These are phyloP conservation scores for Microdochium nivale DNA, from an alignment of 2,329 filamentous ascomycete species.

Conservation along the genomic window DNA sequence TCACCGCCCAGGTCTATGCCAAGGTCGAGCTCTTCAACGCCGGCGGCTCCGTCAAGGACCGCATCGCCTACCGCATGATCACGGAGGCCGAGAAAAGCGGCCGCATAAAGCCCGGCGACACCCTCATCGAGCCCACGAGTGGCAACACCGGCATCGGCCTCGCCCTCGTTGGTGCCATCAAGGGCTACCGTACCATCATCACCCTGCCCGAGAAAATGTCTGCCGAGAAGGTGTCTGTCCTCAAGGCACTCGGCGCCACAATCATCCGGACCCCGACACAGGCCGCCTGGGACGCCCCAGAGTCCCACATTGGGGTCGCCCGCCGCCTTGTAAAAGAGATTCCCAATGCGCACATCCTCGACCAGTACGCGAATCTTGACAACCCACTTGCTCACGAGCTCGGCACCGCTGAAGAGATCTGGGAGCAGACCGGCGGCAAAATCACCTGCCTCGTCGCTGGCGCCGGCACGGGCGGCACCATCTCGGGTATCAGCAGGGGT, in stretches of 20 bases:
- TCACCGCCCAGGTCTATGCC: conserved; percentile 81
- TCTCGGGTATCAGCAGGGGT: conserved; percentile 80
- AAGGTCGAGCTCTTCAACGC: conserved; percentile 94
- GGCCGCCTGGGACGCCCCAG: conserved; percentile 87
- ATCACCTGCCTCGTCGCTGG: conserved; percentile 81
- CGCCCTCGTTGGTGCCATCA: conserved; percentile 87
- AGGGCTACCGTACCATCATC: conserved; percentile 98
- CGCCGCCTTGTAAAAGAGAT: conserved; percentile 87
- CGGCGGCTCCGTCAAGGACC: conserved; percentile 87
- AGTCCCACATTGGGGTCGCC: conserved; percentile 95
- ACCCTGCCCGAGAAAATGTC: conserved; percentile 99
- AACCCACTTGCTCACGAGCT: conserved; percentile 92
- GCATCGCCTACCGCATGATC: conserved; percentile 95
- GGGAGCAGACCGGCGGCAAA: conserved; percentile 78
- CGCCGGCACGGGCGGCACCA: conserved; percentile 90
- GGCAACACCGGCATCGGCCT: conserved; percentile 97
- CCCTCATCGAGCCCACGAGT: conserved; percentile 93
- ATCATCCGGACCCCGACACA: conserved; percentile 97
- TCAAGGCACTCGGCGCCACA: conserved; percentile 88
- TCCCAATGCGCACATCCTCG: conserved; percentile 91
- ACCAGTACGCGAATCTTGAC: conserved; percentile 88
- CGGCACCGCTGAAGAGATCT: conserved; percentile 94
- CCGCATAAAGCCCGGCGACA: conserved; percentile 94
- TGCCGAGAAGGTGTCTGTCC: conserved; percentile 90
- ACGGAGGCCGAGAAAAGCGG: conserved; percentile 88